Evolutionary conservation across 768 basidiomycete species (phyloP), one percentile per base, ranked within the genome.

Genomic region (Lyophyllum shimeji): DNA sequence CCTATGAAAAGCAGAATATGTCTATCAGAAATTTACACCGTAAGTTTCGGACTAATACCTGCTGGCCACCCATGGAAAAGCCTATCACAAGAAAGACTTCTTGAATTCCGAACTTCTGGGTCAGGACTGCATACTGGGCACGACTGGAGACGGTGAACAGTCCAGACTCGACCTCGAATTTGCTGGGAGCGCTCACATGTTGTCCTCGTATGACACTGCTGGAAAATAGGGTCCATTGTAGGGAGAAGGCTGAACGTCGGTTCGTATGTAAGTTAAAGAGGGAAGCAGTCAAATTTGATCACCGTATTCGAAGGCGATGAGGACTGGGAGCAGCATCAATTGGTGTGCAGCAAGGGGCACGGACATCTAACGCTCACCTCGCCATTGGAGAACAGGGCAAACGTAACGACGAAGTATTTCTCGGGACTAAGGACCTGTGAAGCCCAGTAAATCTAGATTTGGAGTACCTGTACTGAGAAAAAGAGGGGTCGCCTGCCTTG

Each of bases 261-360:
- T 23, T 21, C 31, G 12, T 13, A 46, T 54, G 17, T 2, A 27
- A 31, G 33, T 44, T 43, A 4, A 4, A 24, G 3, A 42, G 21
- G 33, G 42, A 21, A 21, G 50, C 25, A 4, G 18, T 24, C 25
- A 7, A 25, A 4, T 29, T 3, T 37, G 27, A 59, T 65, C 56
- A 83, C 82, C 56, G 83, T 84, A 64, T 83, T 84, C 0, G 83
- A 84, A 27, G 83, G 82, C 33, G 83, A 84, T 18, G 83, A 84
- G 0, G 83, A 84, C 82, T 84, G 33, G 9, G 23, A n/a, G n/a
- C 17, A 7, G 25, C 20, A 43, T 49, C 8, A 46, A 31, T 50
- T 20, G 15, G 44, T 27, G 58, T 15, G 61, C 49, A 34, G 24
- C 42, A 52, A 12, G 29, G 9, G 29, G 29, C 29, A 29, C 25